Conservation (phyloP, 345 rosid species). For the Rhodamnia argentea region DNA sequence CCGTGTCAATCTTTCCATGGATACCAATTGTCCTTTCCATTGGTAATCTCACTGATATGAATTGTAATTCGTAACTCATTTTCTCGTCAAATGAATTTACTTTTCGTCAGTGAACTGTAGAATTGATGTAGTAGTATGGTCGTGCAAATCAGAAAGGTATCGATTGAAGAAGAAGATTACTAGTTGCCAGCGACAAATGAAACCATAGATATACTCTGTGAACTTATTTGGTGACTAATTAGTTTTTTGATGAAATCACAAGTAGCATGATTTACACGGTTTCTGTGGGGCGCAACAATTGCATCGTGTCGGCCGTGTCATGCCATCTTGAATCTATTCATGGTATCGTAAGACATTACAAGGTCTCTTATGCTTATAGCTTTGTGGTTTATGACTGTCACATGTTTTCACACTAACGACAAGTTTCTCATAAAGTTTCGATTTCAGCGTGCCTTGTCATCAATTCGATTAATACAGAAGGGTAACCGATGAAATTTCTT, state of each 20-base stretch:
- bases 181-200: neutral
- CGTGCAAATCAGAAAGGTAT: neutral
- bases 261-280: neutral
- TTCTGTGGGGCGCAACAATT: neutral
- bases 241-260: neutral
- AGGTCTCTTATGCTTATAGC: neutral
- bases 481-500: neutral
- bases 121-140: neutral
- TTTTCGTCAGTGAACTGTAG: neutral
- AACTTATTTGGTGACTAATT: neutral
- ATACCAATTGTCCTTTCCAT: neutral
- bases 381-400: neutral
- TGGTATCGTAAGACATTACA: fast-evolving
- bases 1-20: neutral
- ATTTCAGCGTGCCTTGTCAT: fast-evolving
- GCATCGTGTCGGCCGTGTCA: fast-evolving
- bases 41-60: neutral
- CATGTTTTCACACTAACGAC: neutral
- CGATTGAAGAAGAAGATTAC: neutral
- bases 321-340: neutral
- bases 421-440: neutral
- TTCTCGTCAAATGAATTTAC: neutral
- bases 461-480: neutral
- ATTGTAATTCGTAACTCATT: neutral
- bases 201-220: neutral